A percentile compares a stretch with the other conserved stretches of the same genome.
Conservation (phyloP, 345 rosid species). For the Citrus glauca region DNA sequence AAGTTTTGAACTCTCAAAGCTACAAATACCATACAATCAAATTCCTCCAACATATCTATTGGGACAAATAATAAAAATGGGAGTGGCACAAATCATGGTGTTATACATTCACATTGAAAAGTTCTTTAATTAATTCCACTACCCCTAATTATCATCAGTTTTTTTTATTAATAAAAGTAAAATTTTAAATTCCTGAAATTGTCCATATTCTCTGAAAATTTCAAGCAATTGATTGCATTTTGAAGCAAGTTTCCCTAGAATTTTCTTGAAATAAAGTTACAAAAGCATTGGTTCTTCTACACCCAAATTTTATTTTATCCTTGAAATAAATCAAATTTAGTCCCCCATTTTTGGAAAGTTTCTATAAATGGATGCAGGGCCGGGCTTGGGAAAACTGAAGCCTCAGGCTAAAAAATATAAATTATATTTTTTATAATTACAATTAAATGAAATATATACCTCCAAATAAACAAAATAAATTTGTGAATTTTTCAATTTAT, state of each 20-base stretch:
- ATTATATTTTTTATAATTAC: no score
- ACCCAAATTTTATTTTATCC: neutral
- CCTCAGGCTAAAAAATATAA: no score
- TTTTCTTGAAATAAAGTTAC: neutral
- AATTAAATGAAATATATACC: no score
- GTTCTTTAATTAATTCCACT: neutral
- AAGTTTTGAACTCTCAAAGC: neutral
- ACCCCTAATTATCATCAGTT: neutral
- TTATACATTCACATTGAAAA: no score
- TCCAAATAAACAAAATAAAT: no score
- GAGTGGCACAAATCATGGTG: no score
- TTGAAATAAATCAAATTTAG: no score
- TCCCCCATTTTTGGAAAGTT: neutral
- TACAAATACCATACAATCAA: neutral
- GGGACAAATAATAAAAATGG: neutral
- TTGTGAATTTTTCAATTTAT: no score
- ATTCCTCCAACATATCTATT: neutral
- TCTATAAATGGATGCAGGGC: neutral
- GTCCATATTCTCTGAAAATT: neutral
- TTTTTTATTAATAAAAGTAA: no score
- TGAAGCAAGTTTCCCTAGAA: neutral
- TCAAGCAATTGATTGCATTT: neutral
- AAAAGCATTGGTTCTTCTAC: neutral
- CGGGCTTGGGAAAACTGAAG: no score
- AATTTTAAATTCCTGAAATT: neutral